Evolutionary conservation across 805 yeast species (phyloP), one percentile per base, ranked within the genome.

Genomic region (Yarrowia deformans): DNA sequence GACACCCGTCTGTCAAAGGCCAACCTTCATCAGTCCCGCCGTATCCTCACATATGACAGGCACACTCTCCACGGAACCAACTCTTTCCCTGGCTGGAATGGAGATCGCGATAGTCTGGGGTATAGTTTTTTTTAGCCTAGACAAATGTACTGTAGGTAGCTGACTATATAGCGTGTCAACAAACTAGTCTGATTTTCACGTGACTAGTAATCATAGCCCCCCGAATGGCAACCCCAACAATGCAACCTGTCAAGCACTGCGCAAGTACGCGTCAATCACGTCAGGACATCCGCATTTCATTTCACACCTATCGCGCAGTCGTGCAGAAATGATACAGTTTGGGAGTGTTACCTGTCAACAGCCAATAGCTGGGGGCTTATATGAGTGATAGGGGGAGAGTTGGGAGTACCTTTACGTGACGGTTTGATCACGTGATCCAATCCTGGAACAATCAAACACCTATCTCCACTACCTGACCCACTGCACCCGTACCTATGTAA

Each of bases 241-340:
- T 2, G 4, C 29, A 23, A 4, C 29, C 29, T 23, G 23, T n/a
- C 18, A 43, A 43, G n/a, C 34, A 19, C 50, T 4, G 16, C 34
- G 16, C 16, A 4, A 23, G 29, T 9, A 49, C 54, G 54, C 54
- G 54, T 49, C 29, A 18, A 49, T 52, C 56, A 52, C 56, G 12
- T 18, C n/a, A 13, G 42, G n/a, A 14, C 23, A 8, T 3, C 7
- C 39, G 39, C 29, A 35, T 35, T 52, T 52, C 56, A 52, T 52
- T 37, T 52, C n/a, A 35, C 50, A 46, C 40, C 29, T 34, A 50
- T 52, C 56, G 35, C 56, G 56, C 56, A 52, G 56, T 35, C 13
- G 56, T 52, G 32, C 42, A 52, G 29, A 54, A 23, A 23, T 23
- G 29, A 23, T 23, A 23, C 29, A 34, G 40, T n/a, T 48, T 29